A percentile compares a stretch with the other conserved stretches of the same genome.
Evolutionary conservation across 805 yeast species (phyloP).

Genomic region (Saturnispora gosingensis): DNA sequence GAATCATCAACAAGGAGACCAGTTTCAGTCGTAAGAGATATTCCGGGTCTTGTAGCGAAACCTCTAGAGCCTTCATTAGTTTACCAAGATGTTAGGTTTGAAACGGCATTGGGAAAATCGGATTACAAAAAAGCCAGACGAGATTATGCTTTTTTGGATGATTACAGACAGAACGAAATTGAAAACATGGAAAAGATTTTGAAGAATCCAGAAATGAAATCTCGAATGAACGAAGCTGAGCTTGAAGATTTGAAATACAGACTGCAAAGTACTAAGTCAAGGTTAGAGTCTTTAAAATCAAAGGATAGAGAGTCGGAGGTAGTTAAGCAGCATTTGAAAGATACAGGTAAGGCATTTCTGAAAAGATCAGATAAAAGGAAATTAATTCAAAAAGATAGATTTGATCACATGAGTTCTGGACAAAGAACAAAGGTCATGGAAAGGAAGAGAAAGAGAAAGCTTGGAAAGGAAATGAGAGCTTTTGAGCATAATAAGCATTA

Average conservation of each 20-base stretch:
- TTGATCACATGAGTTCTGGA: constrained; percentile 58
- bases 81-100: constrained; percentile 75
- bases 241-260: constrained; percentile 42
- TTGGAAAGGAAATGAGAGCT: constrained; percentile 67
- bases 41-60: constrained; percentile 50
- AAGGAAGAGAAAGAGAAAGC: constrained; percentile 76
- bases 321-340: constrained; percentile 37
- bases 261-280: constrained; percentile 57
- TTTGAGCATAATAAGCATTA: constrained; percentile 22
- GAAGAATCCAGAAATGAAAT: constrained; percentile 42
- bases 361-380: constrained; percentile 65
- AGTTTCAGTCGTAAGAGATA: constrained; percentile 60
- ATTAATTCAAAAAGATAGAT: constrained; percentile 68
- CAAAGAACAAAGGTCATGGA: constrained; percentile 79
- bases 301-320: constrained; percentile 68
- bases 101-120: constrained; percentile 70
- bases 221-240: constrained; percentile 35
- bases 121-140: constrained; percentile 58
- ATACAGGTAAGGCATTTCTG: constrained; percentile 48
- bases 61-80: constrained; percentile 17
- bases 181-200: constrained; percentile 45
- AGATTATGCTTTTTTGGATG: constrained; percentile 79
- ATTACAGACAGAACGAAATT: constrained; percentile 72
- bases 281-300: constrained; percentile 58
- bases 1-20: constrained; percentile 68